Percentiles rank a stretch among this genome's conserved stretches.
These are phyloP conservation scores for Inga leiocalycina DNA, from an alignment of 306 rosid species.

Conservation along the genomic window DNA sequence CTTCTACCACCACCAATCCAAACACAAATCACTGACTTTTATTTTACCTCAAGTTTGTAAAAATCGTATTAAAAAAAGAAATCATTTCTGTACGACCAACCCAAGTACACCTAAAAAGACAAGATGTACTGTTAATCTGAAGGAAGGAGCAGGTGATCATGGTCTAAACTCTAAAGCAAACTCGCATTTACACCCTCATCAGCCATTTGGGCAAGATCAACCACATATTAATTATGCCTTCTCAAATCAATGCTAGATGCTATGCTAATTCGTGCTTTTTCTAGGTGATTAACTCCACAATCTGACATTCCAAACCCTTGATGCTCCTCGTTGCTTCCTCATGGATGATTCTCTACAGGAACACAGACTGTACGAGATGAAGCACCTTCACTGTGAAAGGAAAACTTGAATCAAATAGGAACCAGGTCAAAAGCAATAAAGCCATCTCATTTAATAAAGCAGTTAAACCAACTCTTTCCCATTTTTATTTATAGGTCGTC, in stretches of 20 bases:
- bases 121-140: neutral
- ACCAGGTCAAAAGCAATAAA: constrained; percentile 19
- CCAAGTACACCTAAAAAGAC: too few species aligned
- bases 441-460: constrained; percentile 24
- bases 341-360: neutral
- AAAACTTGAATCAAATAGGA: neutral
- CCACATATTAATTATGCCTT: constrained; percentile 9
- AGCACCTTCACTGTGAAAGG: neutral
- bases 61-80: too few species aligned
- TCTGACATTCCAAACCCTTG: neutral
- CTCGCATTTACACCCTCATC: neutral
- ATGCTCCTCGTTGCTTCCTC: neutral
- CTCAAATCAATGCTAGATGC: neutral
- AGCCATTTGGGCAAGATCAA: neutral
- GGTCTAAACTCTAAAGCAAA: neutral
- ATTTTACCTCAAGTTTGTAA: too few species aligned
- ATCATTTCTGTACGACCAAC: too few species aligned
- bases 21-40: too few species aligned
- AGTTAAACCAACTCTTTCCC: constrained; percentile 35
- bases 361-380: neutral
- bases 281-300: neutral
- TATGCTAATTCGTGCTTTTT: constrained; percentile 22
- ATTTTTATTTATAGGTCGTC: constrained; percentile 19
- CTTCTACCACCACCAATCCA: too few species aligned
- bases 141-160: neutral